Percentiles rank a stretch among this genome's conserved stretches.
These are phyloP conservation scores for Suillus cothurnatus DNA, from an alignment of 768 basidiomycete species.

Conservation along the genomic window DNA sequence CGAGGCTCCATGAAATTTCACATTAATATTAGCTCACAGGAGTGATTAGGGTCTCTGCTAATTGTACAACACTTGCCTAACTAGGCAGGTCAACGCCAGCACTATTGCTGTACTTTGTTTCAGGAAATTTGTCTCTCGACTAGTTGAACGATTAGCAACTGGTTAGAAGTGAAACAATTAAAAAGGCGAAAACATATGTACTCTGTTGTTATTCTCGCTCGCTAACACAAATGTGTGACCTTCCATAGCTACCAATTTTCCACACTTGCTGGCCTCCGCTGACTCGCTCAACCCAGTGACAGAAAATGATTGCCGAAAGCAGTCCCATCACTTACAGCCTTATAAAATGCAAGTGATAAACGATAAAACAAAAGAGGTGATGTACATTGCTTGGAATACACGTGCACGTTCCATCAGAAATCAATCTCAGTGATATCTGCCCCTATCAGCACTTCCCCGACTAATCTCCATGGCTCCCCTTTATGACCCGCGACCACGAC, in stretches of 20 bases:
- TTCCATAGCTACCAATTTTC: not conserved
- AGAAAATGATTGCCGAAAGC: not conserved
- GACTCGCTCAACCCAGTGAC: not conserved
- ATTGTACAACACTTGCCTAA: conserved; percentile 30
- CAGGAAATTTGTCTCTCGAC: not conserved
- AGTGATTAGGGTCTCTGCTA: conserved; percentile 8
- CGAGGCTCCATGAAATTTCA: not conserved
- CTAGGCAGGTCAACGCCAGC: not conserved
- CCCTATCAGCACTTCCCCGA: not conserved
- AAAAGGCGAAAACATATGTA: too few relatives aligned
- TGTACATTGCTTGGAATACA: conserved; percentile 8
- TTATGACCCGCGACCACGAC: conserved; percentile 18
- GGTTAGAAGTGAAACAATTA: not conserved
- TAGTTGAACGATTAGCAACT: not conserved
- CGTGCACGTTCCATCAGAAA: conserved; percentile 5
- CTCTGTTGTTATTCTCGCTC: not conserved
- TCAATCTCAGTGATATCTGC: not conserved
- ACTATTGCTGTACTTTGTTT: not conserved
- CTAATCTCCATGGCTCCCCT: not conserved
- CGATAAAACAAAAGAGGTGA: not conserved
- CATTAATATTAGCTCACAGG: not conserved
- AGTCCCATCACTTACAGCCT: not conserved
- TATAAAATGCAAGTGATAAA: not conserved
- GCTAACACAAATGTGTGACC: not conserved
- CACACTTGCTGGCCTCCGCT: not conserved